Conservation (phyloP, 257 asterid genomes). For the Penstemon barbatus region DNA sequence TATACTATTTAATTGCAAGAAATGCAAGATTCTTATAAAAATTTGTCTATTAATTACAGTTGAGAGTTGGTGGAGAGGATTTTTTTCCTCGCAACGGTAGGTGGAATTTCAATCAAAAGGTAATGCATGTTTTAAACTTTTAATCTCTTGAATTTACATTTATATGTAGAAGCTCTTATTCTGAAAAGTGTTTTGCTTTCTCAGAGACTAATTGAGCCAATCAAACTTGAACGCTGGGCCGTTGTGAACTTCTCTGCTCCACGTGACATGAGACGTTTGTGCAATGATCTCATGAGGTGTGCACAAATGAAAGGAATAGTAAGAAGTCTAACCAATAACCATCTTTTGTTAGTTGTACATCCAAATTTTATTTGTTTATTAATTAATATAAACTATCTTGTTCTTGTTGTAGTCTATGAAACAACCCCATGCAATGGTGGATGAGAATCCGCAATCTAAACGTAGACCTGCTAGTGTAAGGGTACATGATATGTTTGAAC, state of each 20-base stretch:
- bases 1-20: not conserved
- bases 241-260: conserved; percentile 67
- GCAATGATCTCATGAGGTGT: conserved; percentile 39
- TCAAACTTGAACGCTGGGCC: conserved; percentile 47
- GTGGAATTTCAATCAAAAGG: conserved; percentile 81
- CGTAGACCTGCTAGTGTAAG: conserved; percentile 46
- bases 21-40: not conserved
- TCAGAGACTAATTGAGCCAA: conserved; percentile 55
- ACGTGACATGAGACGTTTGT: conserved; percentile 35
- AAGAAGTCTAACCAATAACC: conserved; percentile 20
- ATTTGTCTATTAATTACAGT: conserved; percentile 29
- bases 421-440: conserved; percentile 29
- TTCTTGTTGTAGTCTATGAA: conserved; percentile 32
- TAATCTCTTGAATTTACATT: not conserved
- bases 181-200: not conserved
- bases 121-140: conserved; percentile 24
- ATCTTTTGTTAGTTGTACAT: not conserved
- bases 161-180: conserved; percentile 12
- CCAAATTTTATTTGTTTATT: not conserved
- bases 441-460: conserved; percentile 47
- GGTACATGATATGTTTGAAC: conserved; percentile 58
- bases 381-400: not conserved
- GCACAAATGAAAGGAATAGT: conserved; percentile 72
- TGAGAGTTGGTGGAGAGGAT: conserved; percentile 56
- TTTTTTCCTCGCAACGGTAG: conserved; percentile 54